phyloP scores from a whole-genome alignment of 768 basidiomycete genomes.

The Tulasnella sp. region DNA sequence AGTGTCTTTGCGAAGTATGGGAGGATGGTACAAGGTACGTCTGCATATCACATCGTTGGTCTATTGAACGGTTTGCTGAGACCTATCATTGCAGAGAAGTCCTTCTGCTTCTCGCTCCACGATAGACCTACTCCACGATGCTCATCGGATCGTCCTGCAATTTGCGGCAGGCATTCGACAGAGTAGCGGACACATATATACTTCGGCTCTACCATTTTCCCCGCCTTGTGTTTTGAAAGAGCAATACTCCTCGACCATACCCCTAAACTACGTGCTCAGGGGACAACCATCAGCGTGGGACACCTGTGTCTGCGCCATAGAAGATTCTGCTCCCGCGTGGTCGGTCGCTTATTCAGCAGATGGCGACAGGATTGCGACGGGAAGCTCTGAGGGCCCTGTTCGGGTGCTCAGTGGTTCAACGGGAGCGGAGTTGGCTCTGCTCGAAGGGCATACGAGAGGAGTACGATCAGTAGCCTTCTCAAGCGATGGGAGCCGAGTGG shows the following conservation, averaged over 20 bases:
- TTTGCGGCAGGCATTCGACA: slow-evolving; percentile 9
- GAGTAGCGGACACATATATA: slow-evolving; percentile 6
- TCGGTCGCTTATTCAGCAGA: background rate
- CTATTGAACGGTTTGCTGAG: background rate
- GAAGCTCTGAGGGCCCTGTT: background rate
- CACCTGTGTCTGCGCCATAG: background rate
- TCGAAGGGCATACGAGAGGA: background rate
- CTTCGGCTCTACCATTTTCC: slow-evolving; percentile 18
- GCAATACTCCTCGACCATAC: background rate
- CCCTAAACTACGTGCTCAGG: background rate
- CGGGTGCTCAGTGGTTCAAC: background rate
- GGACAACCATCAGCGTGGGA: slow-evolving; percentile 16
- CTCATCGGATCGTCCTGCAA: slow-evolving; percentile 11
- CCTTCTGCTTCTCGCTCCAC: background rate
- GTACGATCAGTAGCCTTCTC: background rate
- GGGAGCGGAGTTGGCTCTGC: background rate
- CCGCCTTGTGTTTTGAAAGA: slow-evolving; percentile 1
- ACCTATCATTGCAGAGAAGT: background rate
- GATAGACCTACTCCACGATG: background rate
- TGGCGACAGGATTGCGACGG: background rate
- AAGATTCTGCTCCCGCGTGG: background rate
- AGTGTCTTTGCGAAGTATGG: background rate
- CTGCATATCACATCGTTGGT: background rate
- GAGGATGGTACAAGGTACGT: slow-evolving; percentile 1
- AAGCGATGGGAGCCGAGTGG: slow-evolving; percentile 10